Evolutionary conservation across 2,329 filamentous ascomycete species (phyloP).

Genomic region (Alternaria metachromatica): DNA sequence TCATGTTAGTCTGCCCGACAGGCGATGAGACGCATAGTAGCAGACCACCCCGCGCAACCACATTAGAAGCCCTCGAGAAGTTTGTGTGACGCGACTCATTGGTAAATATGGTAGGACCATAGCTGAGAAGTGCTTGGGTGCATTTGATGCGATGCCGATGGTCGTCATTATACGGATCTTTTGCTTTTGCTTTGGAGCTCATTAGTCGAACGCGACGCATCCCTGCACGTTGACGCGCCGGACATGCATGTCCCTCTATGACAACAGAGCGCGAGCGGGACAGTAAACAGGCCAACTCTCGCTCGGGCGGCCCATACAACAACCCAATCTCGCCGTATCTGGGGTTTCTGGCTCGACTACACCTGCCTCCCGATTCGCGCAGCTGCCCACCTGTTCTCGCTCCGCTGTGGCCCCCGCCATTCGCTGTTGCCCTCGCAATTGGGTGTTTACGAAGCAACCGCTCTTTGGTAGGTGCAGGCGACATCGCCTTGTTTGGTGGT

Average conservation of each 20-base stretch:
- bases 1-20: conserved; percentile 2
- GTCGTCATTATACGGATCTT: background rate
- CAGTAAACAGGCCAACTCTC: conserved; percentile 14
- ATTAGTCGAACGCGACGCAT: conserved; percentile 14
- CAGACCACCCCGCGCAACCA: conserved; percentile 9
- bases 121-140: background rate
- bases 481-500: background rate
- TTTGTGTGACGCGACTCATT: background rate
- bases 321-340: background rate
- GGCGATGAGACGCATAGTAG: conserved; percentile 17
- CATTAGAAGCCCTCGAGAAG: background rate
- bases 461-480: conserved; percentile 9
- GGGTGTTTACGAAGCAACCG: conserved; percentile 25
- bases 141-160: background rate
- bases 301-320: background rate
- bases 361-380: background rate
- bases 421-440: conserved; percentile 26
- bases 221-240: conserved; percentile 27
- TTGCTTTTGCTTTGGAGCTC: conserved; percentile 6
- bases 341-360: background rate
- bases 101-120: background rate
- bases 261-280: conserved; percentile 21
- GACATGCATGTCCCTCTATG: conserved; percentile 24
- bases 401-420: conserved; percentile 7
- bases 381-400: background rate